These are phyloP conservation scores for Helotiales sp. DNA, from an alignment of 2,329 filamentous ascomycete species.

Conservation along the genomic window DNA sequence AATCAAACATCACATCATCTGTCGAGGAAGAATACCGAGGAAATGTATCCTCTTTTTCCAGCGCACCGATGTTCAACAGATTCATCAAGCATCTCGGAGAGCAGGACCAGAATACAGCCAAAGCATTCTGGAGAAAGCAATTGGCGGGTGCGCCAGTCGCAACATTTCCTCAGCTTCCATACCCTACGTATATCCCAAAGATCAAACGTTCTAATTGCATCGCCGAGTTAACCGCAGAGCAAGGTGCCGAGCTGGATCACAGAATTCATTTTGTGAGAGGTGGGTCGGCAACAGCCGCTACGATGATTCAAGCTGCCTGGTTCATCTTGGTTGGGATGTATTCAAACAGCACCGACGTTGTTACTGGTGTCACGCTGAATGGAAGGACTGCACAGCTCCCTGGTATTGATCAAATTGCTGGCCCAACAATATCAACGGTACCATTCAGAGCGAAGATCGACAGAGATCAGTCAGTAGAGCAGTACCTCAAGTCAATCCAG, in stretches of 20 bases:
- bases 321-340: slow-evolving; percentile 44
- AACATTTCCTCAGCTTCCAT: neutral
- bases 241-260: slow-evolving; percentile 13
- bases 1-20: neutral
- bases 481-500: slow-evolving; percentile 53
- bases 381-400: slow-evolving; percentile 46
- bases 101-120: neutral
- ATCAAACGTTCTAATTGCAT: slow-evolving; percentile 1
- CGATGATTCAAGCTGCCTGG: slow-evolving; percentile 49
- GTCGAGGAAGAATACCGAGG: slow-evolving; percentile 7
- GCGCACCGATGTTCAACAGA: neutral
- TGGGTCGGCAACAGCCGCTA: slow-evolving; percentile 46
- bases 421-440: slow-evolving; percentile 50
- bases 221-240: neutral
- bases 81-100: slow-evolving; percentile 7
- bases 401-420: slow-evolving; percentile 49
- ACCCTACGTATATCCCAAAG: slow-evolving; percentile 3
- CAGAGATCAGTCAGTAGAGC: slow-evolving; percentile 40
- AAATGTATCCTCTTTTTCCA: neutral
- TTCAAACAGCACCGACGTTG: slow-evolving; percentile 45
- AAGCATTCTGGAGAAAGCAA: neutral
- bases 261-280: slow-evolving; percentile 49
- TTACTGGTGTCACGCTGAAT: slow-evolving; percentile 50
- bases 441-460: slow-evolving; percentile 46
- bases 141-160: neutral